Conservation (phyloP, 331 rosid genomes). For the Acacia pycnantha region DNA sequence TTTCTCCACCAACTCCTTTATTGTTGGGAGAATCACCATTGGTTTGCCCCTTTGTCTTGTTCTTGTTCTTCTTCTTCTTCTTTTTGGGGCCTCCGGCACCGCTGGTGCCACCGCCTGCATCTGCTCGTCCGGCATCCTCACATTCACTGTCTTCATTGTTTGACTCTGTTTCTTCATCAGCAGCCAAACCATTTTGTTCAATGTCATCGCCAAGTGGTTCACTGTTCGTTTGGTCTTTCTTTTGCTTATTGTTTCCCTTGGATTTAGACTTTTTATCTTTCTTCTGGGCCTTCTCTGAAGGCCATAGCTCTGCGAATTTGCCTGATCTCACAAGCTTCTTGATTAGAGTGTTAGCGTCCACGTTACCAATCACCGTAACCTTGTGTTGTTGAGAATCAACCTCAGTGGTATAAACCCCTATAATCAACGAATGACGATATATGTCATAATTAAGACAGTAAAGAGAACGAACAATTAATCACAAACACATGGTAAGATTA, state of each 20-base stretch:
- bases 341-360: constrained; percentile 61
- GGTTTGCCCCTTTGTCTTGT: constrained; percentile 41
- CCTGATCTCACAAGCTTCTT: constrained; percentile 75
- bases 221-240: constrained; percentile 16
- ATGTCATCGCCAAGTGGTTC: constrained; percentile 29
- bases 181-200: constrained; percentile 16
- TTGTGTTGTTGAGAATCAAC: constrained; percentile 78
- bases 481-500: not conserved
- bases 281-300: constrained; percentile 39
- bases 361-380: constrained; percentile 83
- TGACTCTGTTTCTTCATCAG: constrained; percentile 31
- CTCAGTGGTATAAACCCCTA: constrained; percentile 72
- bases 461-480: not conserved
- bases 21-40: constrained; percentile 32
- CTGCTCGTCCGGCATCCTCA: constrained; percentile 30
- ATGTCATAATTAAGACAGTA: not conserved
- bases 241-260: constrained; percentile 38
- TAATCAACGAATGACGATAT: not conserved
- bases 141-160: constrained; percentile 37
- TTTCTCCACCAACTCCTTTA: constrained; percentile 29
- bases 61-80: constrained; percentile 74
- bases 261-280: constrained; percentile 54
- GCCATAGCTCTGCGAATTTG: constrained; percentile 74
- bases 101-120: not conserved
- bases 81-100: not conserved